A percentile compares a stretch with the other conserved stretches of the same genome.
These are phyloP conservation scores for Hypericum perforatum DNA, from an alignment of 345 rosid species.

Conservation along the genomic window DNA sequence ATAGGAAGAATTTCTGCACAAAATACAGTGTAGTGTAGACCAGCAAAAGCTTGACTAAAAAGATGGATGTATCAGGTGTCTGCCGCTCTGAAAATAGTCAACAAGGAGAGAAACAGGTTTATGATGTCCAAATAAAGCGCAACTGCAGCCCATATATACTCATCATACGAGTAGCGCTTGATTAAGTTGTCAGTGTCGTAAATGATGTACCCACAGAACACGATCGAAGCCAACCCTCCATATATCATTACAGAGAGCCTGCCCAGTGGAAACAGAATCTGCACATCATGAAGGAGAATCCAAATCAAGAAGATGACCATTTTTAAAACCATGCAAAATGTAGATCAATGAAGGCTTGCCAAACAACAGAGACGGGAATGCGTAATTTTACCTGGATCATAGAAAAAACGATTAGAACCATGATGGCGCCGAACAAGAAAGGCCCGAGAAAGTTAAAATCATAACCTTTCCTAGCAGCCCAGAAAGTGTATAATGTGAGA, in stretches of 20 bases:
- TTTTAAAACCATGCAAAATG: no score
- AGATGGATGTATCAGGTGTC: slow-evolving; percentile 24
- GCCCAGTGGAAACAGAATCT: slow-evolving; percentile 74
- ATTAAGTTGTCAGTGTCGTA: slow-evolving; percentile 15
- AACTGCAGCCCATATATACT: slow-evolving; percentile 11
- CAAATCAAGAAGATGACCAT: background rate
- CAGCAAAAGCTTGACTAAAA: no score
- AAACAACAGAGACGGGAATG: background rate
- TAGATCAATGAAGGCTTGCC: background rate
- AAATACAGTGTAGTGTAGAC: no score
- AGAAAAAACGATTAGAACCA: slow-evolving; percentile 55
- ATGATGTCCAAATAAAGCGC: slow-evolving; percentile 12
- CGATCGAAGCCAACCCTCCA: slow-evolving; percentile 63
- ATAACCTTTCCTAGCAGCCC: slow-evolving; percentile 91
- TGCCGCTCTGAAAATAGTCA: slow-evolving; percentile 62
- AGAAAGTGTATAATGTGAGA: slow-evolving; percentile 84
- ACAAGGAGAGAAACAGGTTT: slow-evolving; percentile 12
- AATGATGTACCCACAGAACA: slow-evolving; percentile 38
- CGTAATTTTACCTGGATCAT: slow-evolving; percentile 50
- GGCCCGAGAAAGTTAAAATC: slow-evolving; percentile 91
- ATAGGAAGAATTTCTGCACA: no score
- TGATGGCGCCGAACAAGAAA: slow-evolving; percentile 69
- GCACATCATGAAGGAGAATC: slow-evolving; percentile 10
- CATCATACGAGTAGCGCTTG: slow-evolving; percentile 14
- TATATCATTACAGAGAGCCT: slow-evolving; percentile 67